Base-by-base conservation (phyloP, 129 eudicot genomes). In the Arctium lappa region DNA sequence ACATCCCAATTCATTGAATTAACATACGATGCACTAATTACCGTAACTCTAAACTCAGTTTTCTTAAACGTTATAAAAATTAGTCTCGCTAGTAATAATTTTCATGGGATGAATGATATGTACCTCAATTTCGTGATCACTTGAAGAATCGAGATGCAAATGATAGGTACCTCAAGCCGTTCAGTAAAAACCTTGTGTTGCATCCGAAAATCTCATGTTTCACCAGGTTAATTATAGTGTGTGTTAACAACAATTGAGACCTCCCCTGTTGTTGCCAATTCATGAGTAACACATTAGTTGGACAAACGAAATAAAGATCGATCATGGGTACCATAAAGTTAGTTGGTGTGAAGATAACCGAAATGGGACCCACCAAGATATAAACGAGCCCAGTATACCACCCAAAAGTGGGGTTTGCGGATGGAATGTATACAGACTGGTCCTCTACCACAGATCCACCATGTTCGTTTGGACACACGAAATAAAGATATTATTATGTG, bases 1-100 rank as follows among this genome's bases (percentile, higher is more conserved):
- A 77, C 80, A 34, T 53, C 71, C 80, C 80, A 36, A 53, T 56
- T 77, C 72, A 77, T 77, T 60, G 29, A 60, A 16, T n/a, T 60
- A 36, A 77, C 37, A 36, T 74, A 42, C 13, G n/a, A 27, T 74
- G 42, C 22, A 74, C 34, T 74, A 74, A 36, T 33, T 44, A 4
- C 30, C 56, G n/a, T 34, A 15, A 33, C 53, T 33, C 44, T 34
- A 31, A 80, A 71, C 68, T 10, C 39, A 10, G 9, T 48, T 46
- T 44, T 42, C 29, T 9, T 40, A 18, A 56, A 15, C 29, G 4
- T n/a, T 42, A 39, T 30, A 60, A 73, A 38, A 73, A 30, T 8
- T 63, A 81, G 31, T 74, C 80, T 81, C 29, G 66, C 9, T 74
- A 74, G 36, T 63, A 73, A 60, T 62, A 62, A 56, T 56, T 53